These are phyloP conservation scores for Craterostigma plantagineum DNA, from an alignment of 257 asterid species.

Conservation along the genomic window DNA sequence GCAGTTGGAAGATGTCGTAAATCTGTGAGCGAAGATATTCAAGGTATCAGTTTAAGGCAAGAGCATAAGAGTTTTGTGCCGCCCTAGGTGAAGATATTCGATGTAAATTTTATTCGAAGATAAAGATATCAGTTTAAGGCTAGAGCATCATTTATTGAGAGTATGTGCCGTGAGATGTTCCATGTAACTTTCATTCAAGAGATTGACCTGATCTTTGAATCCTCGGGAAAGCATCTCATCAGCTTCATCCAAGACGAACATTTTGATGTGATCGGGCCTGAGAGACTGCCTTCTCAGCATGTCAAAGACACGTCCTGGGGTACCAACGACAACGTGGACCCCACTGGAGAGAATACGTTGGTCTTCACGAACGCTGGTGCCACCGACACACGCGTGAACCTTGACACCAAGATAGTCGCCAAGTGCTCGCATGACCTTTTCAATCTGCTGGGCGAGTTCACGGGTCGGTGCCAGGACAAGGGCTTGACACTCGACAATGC, in stretches of 20 bases:
- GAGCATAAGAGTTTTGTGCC: too few species aligned
- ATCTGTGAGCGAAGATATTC: constrained; percentile 16
- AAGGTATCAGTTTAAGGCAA: too few species aligned
- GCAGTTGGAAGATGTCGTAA: constrained; percentile 33
- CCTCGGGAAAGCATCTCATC: constrained; percentile 60
- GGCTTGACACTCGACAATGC: constrained; percentile 44
- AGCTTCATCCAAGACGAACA: constrained; percentile 50
- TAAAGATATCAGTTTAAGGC: too few species aligned
- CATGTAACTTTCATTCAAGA: too few species aligned
- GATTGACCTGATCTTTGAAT: constrained; percentile 43
- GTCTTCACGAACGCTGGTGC: constrained; percentile 42
- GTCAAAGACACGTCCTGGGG: constrained; percentile 51
- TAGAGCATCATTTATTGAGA: too few species aligned
- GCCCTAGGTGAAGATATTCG: too few species aligned
- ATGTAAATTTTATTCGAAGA: too few species aligned
- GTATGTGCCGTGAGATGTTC: too few species aligned
- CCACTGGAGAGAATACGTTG: constrained; percentile 49
- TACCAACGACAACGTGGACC: constrained; percentile 53
- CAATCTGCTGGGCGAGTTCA: constrained; percentile 51
- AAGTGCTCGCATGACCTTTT: constrained; percentile 53
- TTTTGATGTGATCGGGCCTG: constrained; percentile 43
- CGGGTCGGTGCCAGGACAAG: constrained; percentile 53
- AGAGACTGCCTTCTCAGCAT: constrained; percentile 42
- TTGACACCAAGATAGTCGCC: constrained; percentile 54
- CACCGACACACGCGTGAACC: constrained; percentile 58